phyloP scores from a whole-genome alignment of 208 protist species.

The Leishmania arabica region DNA sequence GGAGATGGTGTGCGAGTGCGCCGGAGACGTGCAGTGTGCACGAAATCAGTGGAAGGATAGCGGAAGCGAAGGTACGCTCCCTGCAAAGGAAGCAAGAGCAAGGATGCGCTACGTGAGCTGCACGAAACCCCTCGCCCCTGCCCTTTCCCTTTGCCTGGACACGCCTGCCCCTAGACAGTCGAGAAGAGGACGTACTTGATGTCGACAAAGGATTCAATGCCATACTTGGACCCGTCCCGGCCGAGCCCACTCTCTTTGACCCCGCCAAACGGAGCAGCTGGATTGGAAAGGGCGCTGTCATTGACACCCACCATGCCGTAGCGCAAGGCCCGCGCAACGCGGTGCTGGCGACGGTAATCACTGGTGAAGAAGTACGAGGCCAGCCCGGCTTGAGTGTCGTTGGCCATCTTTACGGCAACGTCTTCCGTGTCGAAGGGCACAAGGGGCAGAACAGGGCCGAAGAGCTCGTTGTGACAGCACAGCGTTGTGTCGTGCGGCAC shows the following conservation, averaged over 20 bases:
- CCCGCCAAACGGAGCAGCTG: constrained; percentile 87
- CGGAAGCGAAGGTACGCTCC: background rate
- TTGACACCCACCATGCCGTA: constrained; percentile 91
- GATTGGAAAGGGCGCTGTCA: constrained; percentile 57
- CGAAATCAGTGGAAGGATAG: background rate
- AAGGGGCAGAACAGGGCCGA: constrained; percentile 89
- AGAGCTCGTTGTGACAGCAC: constrained; percentile 87
- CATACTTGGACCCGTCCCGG: constrained; percentile 89
- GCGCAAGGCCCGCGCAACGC: constrained; percentile 58
- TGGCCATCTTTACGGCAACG: constrained; percentile 77
- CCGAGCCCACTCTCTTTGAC: constrained; percentile 91
- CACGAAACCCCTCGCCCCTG: background rate
- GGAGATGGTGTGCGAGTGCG: background rate
- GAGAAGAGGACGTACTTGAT: constrained; percentile 85
- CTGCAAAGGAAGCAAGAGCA: background rate
- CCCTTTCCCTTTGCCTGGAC: background rate
- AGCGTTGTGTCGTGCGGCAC: constrained; percentile 55
- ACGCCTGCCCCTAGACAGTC: constrained; percentile 30
- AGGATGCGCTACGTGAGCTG: background rate
- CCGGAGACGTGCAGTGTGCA: background rate
- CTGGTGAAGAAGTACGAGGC: constrained; percentile 79
- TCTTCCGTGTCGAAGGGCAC: constrained; percentile 70
- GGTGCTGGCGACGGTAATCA: constrained; percentile 72
- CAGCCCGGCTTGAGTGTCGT: constrained; percentile 77
- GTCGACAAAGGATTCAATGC: constrained; percentile 86